Evolutionary conservation across 495 filamentous ascomycete genomes (phyloP).

Genomic region (Penicillium silybi): DNA sequence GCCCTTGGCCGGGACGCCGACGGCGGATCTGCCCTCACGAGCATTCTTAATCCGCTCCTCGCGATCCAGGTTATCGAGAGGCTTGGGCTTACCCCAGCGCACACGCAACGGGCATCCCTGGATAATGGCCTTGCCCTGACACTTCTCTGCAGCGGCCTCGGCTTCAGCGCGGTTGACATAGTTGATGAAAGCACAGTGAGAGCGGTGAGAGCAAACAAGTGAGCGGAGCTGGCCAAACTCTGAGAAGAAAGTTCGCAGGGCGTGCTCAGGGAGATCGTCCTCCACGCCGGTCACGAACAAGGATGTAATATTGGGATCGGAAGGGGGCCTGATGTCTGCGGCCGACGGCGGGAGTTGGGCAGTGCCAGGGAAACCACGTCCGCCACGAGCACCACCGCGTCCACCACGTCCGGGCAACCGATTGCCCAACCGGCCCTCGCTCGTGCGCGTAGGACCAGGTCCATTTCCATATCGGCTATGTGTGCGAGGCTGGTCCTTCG

Average conservation of each 20-base stretch:
- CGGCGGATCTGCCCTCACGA: conserved; percentile 62
- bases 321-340: conserved; percentile 78
- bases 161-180: conserved; percentile 77
- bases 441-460: conserved; percentile 64
- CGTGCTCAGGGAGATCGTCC: conserved; percentile 90
- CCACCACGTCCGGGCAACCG: conserved; percentile 38
- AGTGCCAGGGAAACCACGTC: conserved; percentile 62
- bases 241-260: conserved; percentile 84
- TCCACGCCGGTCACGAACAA: conserved; percentile 94
- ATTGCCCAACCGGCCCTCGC: conserved; percentile 42
- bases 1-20: conserved; percentile 28
- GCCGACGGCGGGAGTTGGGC: conserved; percentile 73
- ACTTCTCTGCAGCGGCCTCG: conserved; percentile 76
- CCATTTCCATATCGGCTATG: conserved; percentile 45
- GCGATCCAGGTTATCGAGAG: conserved; percentile 81
- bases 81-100: conserved; percentile 88
- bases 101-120: conserved; percentile 81
- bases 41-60: conserved; percentile 74
- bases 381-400: conserved; percentile 50
- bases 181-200: conserved; percentile 95
- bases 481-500: conserved; percentile 26
- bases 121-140: conserved; percentile 81
- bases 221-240: conserved; percentile 84
- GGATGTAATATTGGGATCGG: conserved; percentile 79
- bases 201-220: conserved; percentile 90